Percentiles rank a stretch among this genome's conserved stretches.
Conservation (phyloP, 2,329 filamentous ascomycete species). For the Ophiocordyceps sinensis region DNA sequence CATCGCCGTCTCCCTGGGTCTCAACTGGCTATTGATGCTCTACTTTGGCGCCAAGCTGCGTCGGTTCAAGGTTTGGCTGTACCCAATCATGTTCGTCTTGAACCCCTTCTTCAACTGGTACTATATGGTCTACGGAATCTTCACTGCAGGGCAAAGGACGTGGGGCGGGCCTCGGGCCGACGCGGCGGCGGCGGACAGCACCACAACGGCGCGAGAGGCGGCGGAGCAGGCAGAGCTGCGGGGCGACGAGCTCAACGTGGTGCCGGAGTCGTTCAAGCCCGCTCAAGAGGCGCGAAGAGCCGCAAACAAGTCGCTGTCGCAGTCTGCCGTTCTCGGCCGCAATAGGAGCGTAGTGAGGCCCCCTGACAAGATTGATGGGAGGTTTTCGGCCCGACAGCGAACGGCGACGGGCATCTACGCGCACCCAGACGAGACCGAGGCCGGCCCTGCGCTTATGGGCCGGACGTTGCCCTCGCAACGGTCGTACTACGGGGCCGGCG, state of each 20-base stretch:
- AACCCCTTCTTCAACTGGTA: slow-evolving; percentile 98
- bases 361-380: slow-evolving; percentile 59
- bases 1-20: slow-evolving; percentile 77
- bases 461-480: not conserved
- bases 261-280: slow-evolving; percentile 69
- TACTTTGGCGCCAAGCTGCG: slow-evolving; percentile 83
- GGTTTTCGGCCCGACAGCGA: slow-evolving; percentile 58
- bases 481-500: not conserved
- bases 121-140: slow-evolving; percentile 95
- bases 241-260: slow-evolving; percentile 80
- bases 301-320: slow-evolving; percentile 13
- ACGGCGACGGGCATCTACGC: slow-evolving; percentile 55
- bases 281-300: slow-evolving; percentile 34
- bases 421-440: slow-evolving; percentile 45
- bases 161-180: slow-evolving; percentile 93
- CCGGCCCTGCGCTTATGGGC: slow-evolving; percentile 9
- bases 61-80: slow-evolving; percentile 87
- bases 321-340: slow-evolving; percentile 24
- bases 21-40: slow-evolving; percentile 92
- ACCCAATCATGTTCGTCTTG: slow-evolving; percentile 86
- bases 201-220: slow-evolving; percentile 68
- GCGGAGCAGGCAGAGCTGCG: slow-evolving; percentile 63
- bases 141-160: slow-evolving; percentile 83
- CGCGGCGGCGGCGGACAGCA: slow-evolving; percentile 62
- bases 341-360: slow-evolving; percentile 52